Evolutionary conservation across 1,139 yeast species (phyloP), one percentile per base, ranked within the genome.

Genomic region (Dujonia santamariae): DNA sequence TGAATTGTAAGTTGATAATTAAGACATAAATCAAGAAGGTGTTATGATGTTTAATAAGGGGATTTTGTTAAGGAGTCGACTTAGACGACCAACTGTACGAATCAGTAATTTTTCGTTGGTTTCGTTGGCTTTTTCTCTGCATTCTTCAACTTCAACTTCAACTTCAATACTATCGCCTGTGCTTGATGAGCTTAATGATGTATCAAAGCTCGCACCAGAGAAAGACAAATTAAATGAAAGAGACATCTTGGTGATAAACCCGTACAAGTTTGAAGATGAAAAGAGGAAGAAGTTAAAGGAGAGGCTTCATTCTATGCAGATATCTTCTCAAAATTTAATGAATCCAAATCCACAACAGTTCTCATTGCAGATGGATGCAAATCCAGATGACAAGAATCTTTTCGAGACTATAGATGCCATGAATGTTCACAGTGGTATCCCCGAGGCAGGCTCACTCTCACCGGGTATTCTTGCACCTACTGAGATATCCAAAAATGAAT

Each of bases 231-330:
- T 31, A 27, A 34, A 23, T 38, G 39, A 18, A 15, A 33, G 32
- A 15, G 40, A 38, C 14, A 37, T 50, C 31, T 39, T 50, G 37
- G 51, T 50, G 15, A 37, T 49, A 21, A 40, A 43, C 14, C 56
- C 54, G 3, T 42, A 44, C 5, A n/a, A 11, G 18, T 25, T 19
- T 15, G 32, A 26, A n/a, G 23, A 19, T 18, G 33, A 14, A 16
- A 22, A 16, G 20, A 11, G 29, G 6, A n/a, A 12, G 15, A 24
- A 17, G 28, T 14, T 29, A 6, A 19, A 29, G n/a, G 32, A 29
- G 26, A 30, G 32, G 33, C 26, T 23, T 23, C 15, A 12, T 23
- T 11, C 13, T 23, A 15, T n/a, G 26, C 26, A 23, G 14, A 7
- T 23, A 23, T 11, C 7, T 23, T 6, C 26, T 23, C 26, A 12